Evolutionary conservation across 2,329 filamentous ascomycete species (phyloP).

Genomic region (Pseudodiploospora longispora): DNA sequence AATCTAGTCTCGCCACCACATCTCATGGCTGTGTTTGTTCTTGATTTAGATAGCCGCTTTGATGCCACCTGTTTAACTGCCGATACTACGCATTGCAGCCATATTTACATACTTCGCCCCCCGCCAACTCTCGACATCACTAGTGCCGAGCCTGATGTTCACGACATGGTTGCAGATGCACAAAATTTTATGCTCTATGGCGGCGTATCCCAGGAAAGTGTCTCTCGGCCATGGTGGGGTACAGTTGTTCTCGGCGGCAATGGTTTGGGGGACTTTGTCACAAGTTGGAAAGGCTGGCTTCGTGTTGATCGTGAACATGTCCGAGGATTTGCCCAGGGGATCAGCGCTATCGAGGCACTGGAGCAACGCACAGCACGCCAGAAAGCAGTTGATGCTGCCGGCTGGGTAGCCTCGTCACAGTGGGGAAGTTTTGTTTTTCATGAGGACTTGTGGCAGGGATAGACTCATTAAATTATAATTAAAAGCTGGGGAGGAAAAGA

Average conservation of each 20-base stretch:
- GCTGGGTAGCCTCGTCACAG: slow-evolving; percentile 38
- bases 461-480: no score
- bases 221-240: slow-evolving; percentile 48
- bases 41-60: slow-evolving; percentile 50
- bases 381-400: slow-evolving; percentile 31
- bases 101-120: slow-evolving; percentile 43
- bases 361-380: slow-evolving; percentile 30
- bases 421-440: slow-evolving; percentile 43
- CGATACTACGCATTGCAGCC: slow-evolving; percentile 31
- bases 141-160: slow-evolving; percentile 18
- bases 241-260: slow-evolving; percentile 42
- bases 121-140: slow-evolving; percentile 13
- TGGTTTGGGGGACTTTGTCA: slow-evolving; percentile 23
- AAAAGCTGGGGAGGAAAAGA: no score
- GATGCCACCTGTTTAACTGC: slow-evolving; percentile 40
- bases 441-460: slow-evolving; percentile 6
- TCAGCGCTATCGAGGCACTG: slow-evolving; percentile 38
- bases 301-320: slow-evolving; percentile 38
- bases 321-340: slow-evolving; percentile 28
- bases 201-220: slow-evolving; percentile 28
- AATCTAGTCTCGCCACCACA: slow-evolving; percentile 41
- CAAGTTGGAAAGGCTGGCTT: slow-evolving; percentile 42
- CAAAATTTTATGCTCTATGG: slow-evolving; percentile 45
- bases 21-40: slow-evolving; percentile 40
- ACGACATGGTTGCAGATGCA: slow-evolving; percentile 30